Evolutionary conservation across 768 basidiomycete genomes (phyloP), one percentile per base, ranked within the genome.

Genomic region (Boletus vermiculosoides): DNA sequence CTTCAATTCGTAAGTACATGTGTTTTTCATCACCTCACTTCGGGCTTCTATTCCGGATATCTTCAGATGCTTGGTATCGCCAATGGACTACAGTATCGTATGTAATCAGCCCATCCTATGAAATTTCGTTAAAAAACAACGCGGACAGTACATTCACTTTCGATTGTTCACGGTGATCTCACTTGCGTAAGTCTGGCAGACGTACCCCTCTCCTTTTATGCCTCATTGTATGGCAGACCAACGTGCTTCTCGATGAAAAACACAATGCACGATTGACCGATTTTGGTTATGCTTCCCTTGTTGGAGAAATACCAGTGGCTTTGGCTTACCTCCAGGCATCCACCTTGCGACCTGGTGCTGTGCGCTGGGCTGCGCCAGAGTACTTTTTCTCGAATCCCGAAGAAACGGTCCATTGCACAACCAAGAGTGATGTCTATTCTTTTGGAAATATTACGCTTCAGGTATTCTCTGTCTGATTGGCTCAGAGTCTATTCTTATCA

Each of bases 301-400:
- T 60, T 2, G 54, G 54, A 25, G 54, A 56, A 36, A 31, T 20
- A 40, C 59, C 48, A 23, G 54, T 53, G 18, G 51, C 48, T 25
- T 34, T 56, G 23, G 30, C 22, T 28, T 61, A 53, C 25, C 51
- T 61, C 3, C 41, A 56, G 16, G 42, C 39, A 15, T 56, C 54
- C 36, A 57, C 52, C 25, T 9, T 62, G 12, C 52, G 55, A 33
- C 31, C 37, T 0, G 52, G 59, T 40, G 33, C 55, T 50, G 23
- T 54, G 30, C 59, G 47, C 16, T 56, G 47, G 50, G 47, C 54
- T 23, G 59, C 55, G 10, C 59, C 61, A 34, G 52, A 61, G 30
- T 53, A 28, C 34, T 37, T 55, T 46, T 41, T 40, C 12, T 50
- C 31, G 15, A 44, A 42, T 33, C 9, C 55, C 2, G 59, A 62